phyloP scores from a whole-genome alignment of 192 early-diverging fungal species.

The Coemansia sp. region DNA sequence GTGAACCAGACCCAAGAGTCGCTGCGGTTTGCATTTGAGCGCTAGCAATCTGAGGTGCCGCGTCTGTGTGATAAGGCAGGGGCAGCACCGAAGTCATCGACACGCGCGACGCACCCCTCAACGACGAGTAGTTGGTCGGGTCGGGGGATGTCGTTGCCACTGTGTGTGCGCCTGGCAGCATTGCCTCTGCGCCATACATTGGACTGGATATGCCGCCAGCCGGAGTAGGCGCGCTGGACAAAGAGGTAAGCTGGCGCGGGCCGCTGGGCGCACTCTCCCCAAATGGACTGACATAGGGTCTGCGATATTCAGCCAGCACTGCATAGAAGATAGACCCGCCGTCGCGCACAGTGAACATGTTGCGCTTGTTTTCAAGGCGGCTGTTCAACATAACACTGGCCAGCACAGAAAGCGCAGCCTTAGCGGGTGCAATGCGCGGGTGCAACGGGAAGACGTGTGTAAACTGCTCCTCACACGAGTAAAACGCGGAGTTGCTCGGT shows the following conservation, averaged over 20 bases:
- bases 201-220: slow-evolving; percentile 17
- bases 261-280: not conserved
- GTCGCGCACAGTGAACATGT: slow-evolving; percentile 58
- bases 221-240: slow-evolving; percentile 19
- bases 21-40: not conserved
- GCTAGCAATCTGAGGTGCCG: not conserved
- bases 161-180: slow-evolving; percentile 35
- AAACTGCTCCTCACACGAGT: slow-evolving; percentile 50
- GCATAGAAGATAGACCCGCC: slow-evolving; percentile 47
- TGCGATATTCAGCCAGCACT: slow-evolving; percentile 29
- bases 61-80: not conserved
- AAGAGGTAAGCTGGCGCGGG: slow-evolving; percentile 8
- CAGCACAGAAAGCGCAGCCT: slow-evolving; percentile 42
- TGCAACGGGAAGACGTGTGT: slow-evolving; percentile 41
- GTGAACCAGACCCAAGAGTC: not conserved
- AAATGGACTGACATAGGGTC: slow-evolving; percentile 44
- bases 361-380: slow-evolving; percentile 42
- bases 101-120: slow-evolving; percentile 2
- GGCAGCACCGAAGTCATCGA: slow-evolving; percentile 12
- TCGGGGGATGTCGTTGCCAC: slow-evolving; percentile 50
- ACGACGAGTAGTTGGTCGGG: slow-evolving; percentile 15
- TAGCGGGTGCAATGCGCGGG: slow-evolving; percentile 30
- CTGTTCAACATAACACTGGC: slow-evolving; percentile 53
- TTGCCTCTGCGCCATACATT: slow-evolving; percentile 12
- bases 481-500: slow-evolving; percentile 35